phyloP scores from a whole-genome alignment of 176 grass and related monocot genomes.

The Chloris gayana region DNA sequence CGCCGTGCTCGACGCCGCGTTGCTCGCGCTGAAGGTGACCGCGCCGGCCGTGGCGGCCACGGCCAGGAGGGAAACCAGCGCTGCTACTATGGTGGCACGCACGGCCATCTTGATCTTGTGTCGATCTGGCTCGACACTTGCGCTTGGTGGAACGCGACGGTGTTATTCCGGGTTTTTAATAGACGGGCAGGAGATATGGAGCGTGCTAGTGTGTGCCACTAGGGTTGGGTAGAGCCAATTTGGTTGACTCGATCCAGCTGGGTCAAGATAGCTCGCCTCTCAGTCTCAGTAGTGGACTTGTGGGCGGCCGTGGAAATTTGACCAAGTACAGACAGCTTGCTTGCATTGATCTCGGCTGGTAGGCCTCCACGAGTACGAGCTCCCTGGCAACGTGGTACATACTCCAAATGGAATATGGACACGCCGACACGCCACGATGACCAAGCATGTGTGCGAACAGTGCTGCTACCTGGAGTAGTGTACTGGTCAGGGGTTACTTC shows the following conservation, averaged over 20 bases:
- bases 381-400: too few species aligned
- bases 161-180: background rate
- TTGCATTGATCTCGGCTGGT: background rate
- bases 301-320: background rate
- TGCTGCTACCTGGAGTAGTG: too few species aligned
- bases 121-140: background rate
- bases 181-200: background rate
- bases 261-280: background rate
- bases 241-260: background rate
- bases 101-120: constrained; percentile 18
- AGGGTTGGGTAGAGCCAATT: background rate
- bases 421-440: background rate
- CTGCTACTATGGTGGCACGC: background rate
- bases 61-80: constrained; percentile 24
- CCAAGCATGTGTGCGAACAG: background rate
- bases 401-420: background rate
- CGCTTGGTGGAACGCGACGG: background rate
- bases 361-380: background rate
- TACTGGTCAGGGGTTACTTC: too few species aligned
- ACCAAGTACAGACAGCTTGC: background rate
- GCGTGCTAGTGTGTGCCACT: background rate
- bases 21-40: constrained; percentile 52
- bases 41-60: constrained; percentile 24
- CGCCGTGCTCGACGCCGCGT: constrained; percentile 50
- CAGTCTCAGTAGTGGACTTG: background rate